phyloP scores from a whole-genome alignment of 768 basidiomycete species.

The Trametes cubensis region DNA sequence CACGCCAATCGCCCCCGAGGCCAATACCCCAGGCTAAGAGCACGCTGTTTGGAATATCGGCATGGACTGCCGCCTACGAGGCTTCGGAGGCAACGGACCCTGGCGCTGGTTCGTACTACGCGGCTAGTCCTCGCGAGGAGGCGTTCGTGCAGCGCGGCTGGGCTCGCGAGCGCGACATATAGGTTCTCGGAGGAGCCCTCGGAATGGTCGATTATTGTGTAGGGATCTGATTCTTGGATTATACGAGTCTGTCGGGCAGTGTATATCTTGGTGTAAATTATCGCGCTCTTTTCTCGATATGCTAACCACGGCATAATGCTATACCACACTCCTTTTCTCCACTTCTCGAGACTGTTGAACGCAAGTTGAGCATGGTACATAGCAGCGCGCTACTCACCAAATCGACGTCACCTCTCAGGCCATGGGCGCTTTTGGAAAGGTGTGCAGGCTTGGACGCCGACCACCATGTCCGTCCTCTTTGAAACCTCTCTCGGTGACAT shows the following conservation, averaged over 20 bases:
- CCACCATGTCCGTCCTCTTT: slow-evolving; percentile 87
- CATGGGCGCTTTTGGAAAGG: background rate
- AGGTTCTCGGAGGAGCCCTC: background rate
- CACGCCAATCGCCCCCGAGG: slow-evolving; percentile 26
- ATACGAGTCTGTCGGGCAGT: background rate
- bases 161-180: slow-evolving; percentile 21
- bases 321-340: slow-evolving; percentile 14
- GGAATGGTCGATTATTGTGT: background rate
- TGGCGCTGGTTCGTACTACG: slow-evolving; percentile 16
- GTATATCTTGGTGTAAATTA: slow-evolving; percentile 22
- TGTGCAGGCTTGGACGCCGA: slow-evolving; percentile 7
- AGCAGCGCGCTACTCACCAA: too few species aligned
- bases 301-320: slow-evolving; percentile 12
- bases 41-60: slow-evolving; percentile 37
- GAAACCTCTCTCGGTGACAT: slow-evolving; percentile 98
- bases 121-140: slow-evolving; percentile 25
- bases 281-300: slow-evolving; percentile 1
- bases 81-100: slow-evolving; percentile 11
- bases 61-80: slow-evolving; percentile 36
- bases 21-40: slow-evolving; percentile 28
- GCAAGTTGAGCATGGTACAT: background rate
- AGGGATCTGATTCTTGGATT: background rate
- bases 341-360: background rate
- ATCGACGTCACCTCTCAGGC: too few species aligned
- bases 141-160: slow-evolving; percentile 23